Evolutionary conservation across 1,139 yeast species (phyloP), one percentile per base, ranked within the genome.

Genomic region (Pneumocystis jirovecii): DNA sequence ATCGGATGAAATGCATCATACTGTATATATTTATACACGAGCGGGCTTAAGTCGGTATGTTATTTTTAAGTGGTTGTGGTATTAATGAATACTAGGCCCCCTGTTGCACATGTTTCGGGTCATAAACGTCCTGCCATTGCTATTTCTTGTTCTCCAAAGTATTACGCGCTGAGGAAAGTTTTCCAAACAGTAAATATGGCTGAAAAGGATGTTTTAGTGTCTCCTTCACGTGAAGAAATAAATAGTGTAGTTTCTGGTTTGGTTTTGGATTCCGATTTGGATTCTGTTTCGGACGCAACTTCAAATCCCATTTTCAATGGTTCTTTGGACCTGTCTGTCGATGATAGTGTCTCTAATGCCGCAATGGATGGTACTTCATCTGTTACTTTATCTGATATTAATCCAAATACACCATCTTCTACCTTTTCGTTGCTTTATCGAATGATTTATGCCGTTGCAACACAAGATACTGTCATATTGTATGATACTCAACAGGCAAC

Each of bases 381-480:
- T 34, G 12, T 21, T 3, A 3, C 15, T 17, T 40, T 40, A 17
- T 5, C n/a, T 40, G 6, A 40, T 40, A 6, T 15, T 8, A 5
- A 3, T 40, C 3, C 6, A 17, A 40, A 40, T 17, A 17, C 44
- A 5, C 61, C 5, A 25, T 57, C 68, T n/a, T 76, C 77, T 6
- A 76, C 80, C 17, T 82, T 86, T 69, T 76, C 78, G 4, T 76
- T 89, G 60, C 86, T 88, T 0, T 90, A 93, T 72, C 82, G 89
- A 67, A 82, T 93, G 83, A 76, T 91, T 0, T 91, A 88, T 77
- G 98, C 97, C 0, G 86, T 95, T 39, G 97, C 97, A 0, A 91
- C 97, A 0, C 90, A 89, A 67, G 96, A 89, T 72, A 81, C 93
- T n/a, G 85, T 93, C 12, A 73, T 87, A 15, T 77, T 95, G 1